Conservation (phyloP, 176 grass and related monocot species). For the Phoenix roebelenii region DNA sequence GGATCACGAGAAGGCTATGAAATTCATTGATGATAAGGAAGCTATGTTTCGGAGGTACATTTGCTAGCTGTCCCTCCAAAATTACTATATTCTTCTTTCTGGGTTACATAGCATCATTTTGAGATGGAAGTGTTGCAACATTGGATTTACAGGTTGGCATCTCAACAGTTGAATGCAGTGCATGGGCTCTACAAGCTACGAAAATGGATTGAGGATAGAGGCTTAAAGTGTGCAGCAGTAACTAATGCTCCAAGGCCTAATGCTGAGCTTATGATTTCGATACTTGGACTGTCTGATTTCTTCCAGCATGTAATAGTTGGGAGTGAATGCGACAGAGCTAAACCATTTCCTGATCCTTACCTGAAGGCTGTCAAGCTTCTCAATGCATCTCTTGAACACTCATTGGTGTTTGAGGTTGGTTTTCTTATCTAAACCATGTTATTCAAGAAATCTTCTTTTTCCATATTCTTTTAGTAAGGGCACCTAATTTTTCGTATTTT, state of each 20-base stretch:
- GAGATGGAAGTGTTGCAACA: neutral
- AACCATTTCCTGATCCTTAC: slow-evolving; percentile 77
- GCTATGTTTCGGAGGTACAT: slow-evolving; percentile 51
- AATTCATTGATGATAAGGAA: slow-evolving; percentile 80
- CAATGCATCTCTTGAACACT: slow-evolving; percentile 40
- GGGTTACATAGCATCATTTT: too few species aligned
- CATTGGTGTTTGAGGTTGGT: slow-evolving; percentile 76
- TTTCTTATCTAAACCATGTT: neutral
- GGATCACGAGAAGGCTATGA: slow-evolving; percentile 57
- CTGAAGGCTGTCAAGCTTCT: slow-evolving; percentile 67
- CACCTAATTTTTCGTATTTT: too few species aligned
- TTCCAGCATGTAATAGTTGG: slow-evolving; percentile 65
- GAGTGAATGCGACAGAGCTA: slow-evolving; percentile 73
- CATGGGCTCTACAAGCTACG: slow-evolving; percentile 48
- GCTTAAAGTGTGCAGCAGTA: slow-evolving; percentile 59
- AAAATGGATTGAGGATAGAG: slow-evolving; percentile 63
- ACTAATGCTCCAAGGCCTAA: slow-evolving; percentile 88
- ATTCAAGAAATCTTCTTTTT: neutral
- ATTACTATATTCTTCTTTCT: too few species aligned
- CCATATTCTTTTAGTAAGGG: neutral
- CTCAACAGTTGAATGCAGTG: slow-evolving; percentile 51
- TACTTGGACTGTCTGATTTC: slow-evolving; percentile 75
- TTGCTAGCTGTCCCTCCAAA: neutral
- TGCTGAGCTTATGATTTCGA: slow-evolving; percentile 79
- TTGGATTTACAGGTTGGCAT: slow-evolving; percentile 37